Base-by-base conservation (phyloP, 768 basidiomycete species). In the Mrakia hoshinonis region DNA sequence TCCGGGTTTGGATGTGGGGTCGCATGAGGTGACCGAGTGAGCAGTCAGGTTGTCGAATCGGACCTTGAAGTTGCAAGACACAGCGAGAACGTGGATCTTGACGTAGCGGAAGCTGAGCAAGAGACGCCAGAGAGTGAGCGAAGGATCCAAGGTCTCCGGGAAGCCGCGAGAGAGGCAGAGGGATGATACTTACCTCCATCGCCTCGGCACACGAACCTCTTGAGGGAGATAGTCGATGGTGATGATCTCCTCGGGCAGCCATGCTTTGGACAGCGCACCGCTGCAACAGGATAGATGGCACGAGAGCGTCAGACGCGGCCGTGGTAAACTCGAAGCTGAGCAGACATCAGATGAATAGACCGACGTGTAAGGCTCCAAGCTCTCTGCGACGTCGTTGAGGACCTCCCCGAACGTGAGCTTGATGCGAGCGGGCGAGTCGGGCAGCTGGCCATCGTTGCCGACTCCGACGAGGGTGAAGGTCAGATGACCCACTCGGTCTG, bases 171-270 rank as follows among this genome's bases (percentile, higher is more conserved):
- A 24, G 24, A 15, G 34, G 5, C 24, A 31, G 34, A 2, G 52
- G 34, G 51, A 52, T 2, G 51, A 22, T 22, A 55, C 54, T 55
- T 31, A 55, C 54, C 74, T 74, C 70, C 76, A 74, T 15, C 76
- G 71, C 9, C 76, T 66, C 13, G 72, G 73, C 54, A 76, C 72
- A 29, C 69, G 34, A 29, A 75, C 68, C 34, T 48, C 46, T 29
- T 75, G 67, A 18, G 73, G 76, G 20, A 76, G 60, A 65, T 62
- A 75, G 48, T 76, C 75, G 60, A 75, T 65, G 38, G 69, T 76
- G 51, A 77, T 70, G 54, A 73, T 69, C 67, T 77, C 76, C 52
- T 75, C 75, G 13, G 76, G 76, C 0, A 77, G 73, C 76, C 76
- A 77, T 7, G 68, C 55, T 43, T 61, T 65, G 61, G 73, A 72